Evolutionary conservation across 2,329 filamentous ascomycete genomes (phyloP).

Genomic region (Diaporthe nobilis): DNA sequence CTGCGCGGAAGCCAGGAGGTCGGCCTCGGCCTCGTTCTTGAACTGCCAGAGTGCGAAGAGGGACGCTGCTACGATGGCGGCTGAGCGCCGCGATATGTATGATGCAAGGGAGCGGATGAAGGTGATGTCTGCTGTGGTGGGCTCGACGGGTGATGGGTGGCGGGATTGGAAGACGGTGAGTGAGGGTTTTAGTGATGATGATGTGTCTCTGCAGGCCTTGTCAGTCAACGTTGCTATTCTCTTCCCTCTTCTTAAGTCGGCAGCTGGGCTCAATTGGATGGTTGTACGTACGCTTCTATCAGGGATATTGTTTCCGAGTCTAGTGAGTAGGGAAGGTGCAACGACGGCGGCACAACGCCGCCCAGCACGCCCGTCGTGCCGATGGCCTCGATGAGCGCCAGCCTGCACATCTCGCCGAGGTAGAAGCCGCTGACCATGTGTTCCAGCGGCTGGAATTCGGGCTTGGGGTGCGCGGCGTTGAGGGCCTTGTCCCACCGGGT

Average conservation of each 20-base stretch:
- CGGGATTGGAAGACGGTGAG: conserved; percentile 63
- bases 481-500: conserved; percentile 73
- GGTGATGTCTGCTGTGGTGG: conserved; percentile 63
- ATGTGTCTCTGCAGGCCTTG: conserved; percentile 57
- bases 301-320: conserved; percentile 72
- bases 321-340: conserved; percentile 68
- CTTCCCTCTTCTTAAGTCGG: background rate
- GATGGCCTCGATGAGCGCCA: conserved; percentile 72
- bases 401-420: conserved; percentile 74
- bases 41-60: conserved; percentile 73
- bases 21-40: conserved; percentile 64
- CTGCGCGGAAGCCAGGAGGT: conserved; percentile 48
- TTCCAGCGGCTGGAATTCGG: conserved; percentile 74
- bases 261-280: background rate
- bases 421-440: conserved; percentile 76
- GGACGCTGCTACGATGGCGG: conserved; percentile 70
- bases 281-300: conserved; percentile 68
- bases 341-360: conserved; percentile 67
- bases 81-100: conserved; percentile 70
- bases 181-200: conserved; percentile 59
- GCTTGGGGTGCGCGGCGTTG: conserved; percentile 65
- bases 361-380: conserved; percentile 67
- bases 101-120: conserved; percentile 67
- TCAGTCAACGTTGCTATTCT: conserved; percentile 22
- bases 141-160: conserved; percentile 61